phyloP scores from a whole-genome alignment of 2,329 filamentous ascomycete species.

The Xylariales sp. region DNA sequence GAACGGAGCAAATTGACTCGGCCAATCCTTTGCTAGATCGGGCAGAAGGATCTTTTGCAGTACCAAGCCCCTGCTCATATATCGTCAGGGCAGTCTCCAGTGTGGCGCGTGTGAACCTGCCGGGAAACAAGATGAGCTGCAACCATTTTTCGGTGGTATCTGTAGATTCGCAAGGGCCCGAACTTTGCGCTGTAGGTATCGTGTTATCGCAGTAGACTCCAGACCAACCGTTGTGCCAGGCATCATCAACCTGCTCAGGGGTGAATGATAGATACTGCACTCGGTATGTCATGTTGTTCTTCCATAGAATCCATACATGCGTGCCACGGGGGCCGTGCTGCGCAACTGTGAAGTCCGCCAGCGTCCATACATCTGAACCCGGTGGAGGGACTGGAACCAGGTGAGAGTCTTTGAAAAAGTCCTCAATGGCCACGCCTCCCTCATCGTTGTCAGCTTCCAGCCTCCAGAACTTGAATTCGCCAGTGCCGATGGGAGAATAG shows the following conservation, averaged over 20 bases:
- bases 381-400: slow-evolving; percentile 66
- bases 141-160: slow-evolving; percentile 84
- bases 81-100: slow-evolving; percentile 79
- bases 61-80: slow-evolving; percentile 63
- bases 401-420: slow-evolving; percentile 60
- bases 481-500: slow-evolving; percentile 80
- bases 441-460: slow-evolving; percentile 59
- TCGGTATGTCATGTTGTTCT: slow-evolving; percentile 75
- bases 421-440: slow-evolving; percentile 60
- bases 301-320: slow-evolving; percentile 75
- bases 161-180: slow-evolving; percentile 59
- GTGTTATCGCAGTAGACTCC: slow-evolving; percentile 59
- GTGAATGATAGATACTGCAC: slow-evolving; percentile 71
- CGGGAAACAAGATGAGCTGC: slow-evolving; percentile 74
- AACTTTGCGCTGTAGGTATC: slow-evolving; percentile 47
- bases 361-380: slow-evolving; percentile 71
- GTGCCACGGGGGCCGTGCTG: slow-evolving; percentile 49
- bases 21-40: slow-evolving; percentile 55
- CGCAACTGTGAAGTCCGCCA: slow-evolving; percentile 69
- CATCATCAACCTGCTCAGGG: slow-evolving; percentile 54
- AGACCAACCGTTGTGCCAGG: slow-evolving; percentile 68
- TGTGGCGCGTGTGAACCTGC: slow-evolving; percentile 72
- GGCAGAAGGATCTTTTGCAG: slow-evolving; percentile 32
- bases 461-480: slow-evolving; percentile 93
- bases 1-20: slow-evolving; percentile 69